phyloP scores from a whole-genome alignment of 2,329 filamentous ascomycete species.

The Nothopassalora personata region DNA sequence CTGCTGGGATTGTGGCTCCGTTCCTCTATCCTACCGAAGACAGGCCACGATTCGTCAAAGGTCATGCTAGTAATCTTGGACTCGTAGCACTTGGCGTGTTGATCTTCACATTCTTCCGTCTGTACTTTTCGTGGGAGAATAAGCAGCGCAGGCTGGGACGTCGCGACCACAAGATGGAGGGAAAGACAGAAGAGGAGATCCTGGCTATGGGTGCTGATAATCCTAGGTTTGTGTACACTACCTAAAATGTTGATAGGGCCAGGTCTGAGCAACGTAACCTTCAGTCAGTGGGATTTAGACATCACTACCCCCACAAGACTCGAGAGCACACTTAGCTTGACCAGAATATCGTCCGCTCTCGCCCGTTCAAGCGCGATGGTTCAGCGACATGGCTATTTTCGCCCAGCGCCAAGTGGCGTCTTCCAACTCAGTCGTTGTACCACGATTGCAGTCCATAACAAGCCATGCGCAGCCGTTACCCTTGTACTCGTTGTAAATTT shows the following conservation, averaged over 20 bases:
- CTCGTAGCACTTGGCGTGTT: conserved; percentile 42
- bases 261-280: too few relatives aligned
- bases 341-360: too few relatives aligned
- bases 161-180: conserved; percentile 37
- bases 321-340: too few relatives aligned
- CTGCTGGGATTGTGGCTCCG: conserved; percentile 30
- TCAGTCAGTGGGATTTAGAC: too few relatives aligned
- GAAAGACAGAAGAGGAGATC: conserved; percentile 40
- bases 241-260: too few relatives aligned
- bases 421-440: too few relatives aligned
- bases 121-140: conserved; percentile 36
- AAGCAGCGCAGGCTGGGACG: conserved; percentile 35
- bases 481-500: not conserved
- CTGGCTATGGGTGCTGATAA: conserved; percentile 43
- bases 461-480: not conserved
- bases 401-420: too few relatives aligned
- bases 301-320: too few relatives aligned
- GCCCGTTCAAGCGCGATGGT: not conserved
- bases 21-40: conserved; percentile 51
- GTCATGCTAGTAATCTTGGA: conserved; percentile 49
- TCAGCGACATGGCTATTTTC: too few relatives aligned
- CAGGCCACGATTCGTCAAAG: conserved; percentile 45
- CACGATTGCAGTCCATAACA: too few relatives aligned
- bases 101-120: conserved; percentile 36
- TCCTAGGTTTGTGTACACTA: conserved; percentile 41